Evolutionary conservation across 352 stramenopile species (phyloP), one percentile per base, ranked within the genome.

Genomic region (Phytophthora capsici): DNA sequence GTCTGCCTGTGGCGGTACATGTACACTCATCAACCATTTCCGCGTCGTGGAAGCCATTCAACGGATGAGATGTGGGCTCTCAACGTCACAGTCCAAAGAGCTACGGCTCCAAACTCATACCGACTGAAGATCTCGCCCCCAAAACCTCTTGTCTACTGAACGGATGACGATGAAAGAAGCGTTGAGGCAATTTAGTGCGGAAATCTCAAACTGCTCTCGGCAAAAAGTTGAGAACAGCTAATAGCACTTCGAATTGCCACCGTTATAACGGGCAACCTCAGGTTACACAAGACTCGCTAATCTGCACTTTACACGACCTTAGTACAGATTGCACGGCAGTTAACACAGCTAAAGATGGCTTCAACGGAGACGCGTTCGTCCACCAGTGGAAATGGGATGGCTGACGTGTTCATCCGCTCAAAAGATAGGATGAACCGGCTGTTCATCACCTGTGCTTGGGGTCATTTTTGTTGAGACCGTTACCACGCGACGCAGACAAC

Each of bases 401-500:
- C 47, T 54, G 25, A 54, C 28, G 9, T 19, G 47, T 54, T 54
- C 47, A 54, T 53, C 46, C 46, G 3, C 12, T 8, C 30, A 54
- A 54, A 54, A 54, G 47, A 54, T 54, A 30, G 30, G 26, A 54
- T 54, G 47, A 54, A 54, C 47, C 19, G 30, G 47, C 28, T 30
- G 26, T 54, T 41, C 47, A 54, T 54, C 46, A 22, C 36, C 28
- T 34, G 28, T 34, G 36, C 36, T 20, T 14, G n/a, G 14, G 36
- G 36, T 41, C 36, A n/a, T 41, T 19, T 41, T 10, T 41, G 36
- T 4, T 41, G 36, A 41, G 36, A 41, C 12, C 26, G 20, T 54
- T 13, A 43, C 47, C 17, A 30, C 47, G 28, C 28, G 28, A 34
- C 28, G 28, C 28, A 2, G 28, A 16, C 17, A 32, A n/a, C 36